Base-by-base conservation (phyloP, 179 eudicot species). In the Dionaea muscipula region DNA sequence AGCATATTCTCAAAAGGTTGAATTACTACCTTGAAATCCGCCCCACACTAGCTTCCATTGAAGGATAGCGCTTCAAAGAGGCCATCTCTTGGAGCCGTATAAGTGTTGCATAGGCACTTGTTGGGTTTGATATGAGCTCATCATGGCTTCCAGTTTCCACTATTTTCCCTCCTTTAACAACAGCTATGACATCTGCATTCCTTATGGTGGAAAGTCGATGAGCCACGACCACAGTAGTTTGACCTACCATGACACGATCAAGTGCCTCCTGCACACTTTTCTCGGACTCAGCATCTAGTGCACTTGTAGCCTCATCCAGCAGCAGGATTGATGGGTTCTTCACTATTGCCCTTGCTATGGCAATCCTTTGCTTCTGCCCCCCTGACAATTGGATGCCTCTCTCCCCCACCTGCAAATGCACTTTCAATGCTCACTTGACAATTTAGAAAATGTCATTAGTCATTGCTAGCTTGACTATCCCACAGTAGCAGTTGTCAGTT, bases 261-360 rank as follows among this genome's bases (percentile, higher is more conserved):
- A 91, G 86, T 18, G 98, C 96, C 71, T 80, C 83, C 64, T 91
- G 98, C 19, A 91, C 93, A 60, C 94, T 82, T 72, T 80, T 87
- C 73, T 91, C 98, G 20, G 98, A 91, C 72, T 82, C 96, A 6
- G 94, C 85, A 63, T 91, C 98, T 51, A 91, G 91, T 28, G 98
- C 98, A 62, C 95, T 87, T 8, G 98, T 91, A 19, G 98, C 98
- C 70, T 91, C 98, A 65, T 91, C 98, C 23, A 91, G 72, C 41
- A 91, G 72, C 53, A 91, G 81, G 43, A 91, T 74, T 15, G 94
- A 74, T 19, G 98, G 96, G 48, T 87, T 91, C 60, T 81, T 91
- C 35, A 91, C 84, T 33, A 91, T 70, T 15, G 98, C 98, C 31
- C 98, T 84, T 9, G 98, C 82, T 68, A 91, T 82, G 12, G 98